Evolutionary conservation across 2,329 filamentous ascomycete species (phyloP), one percentile per base, ranked within the genome.

Genomic region (Colletotrichum trifolii): DNA sequence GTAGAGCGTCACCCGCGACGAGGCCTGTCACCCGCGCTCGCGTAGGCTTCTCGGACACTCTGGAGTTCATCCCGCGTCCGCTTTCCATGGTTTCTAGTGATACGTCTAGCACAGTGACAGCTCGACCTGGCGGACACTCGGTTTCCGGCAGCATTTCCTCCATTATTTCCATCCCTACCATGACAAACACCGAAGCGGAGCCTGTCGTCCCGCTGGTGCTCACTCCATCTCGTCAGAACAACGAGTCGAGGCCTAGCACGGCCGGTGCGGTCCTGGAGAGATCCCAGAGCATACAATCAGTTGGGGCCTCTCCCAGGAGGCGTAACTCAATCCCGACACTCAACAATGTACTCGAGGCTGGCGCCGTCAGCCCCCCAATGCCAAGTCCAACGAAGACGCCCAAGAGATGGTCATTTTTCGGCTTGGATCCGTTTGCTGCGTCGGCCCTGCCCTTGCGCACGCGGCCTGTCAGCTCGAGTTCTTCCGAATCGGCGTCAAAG

Each of bases 61-160:
- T 96, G 35, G 92, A 96, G 75, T 94, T 91, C 68, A 94, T 94
- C 70, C 91, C 91, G 6, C 87, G 93, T 10, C 94, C 94, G 0
- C 79, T 96, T 15, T 97, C 94, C 2, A 82, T 94, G 17, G 89
- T 96, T 12, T 97, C 93, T 1, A 94, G 89, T 17, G 93, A 96
- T 74, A 93, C 92, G 0, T 90, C 93, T 49, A 94, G 90, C 73
- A 96, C 91, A 3, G 80, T 88, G 58, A 93, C 92, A 1, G 84
- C 89, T 15, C 86, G 88, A 34, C 85, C 85, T 4, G 87, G 67
- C 10, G 64, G 88, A 6, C 92, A 95, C 74, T 92, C 90, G 2
- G 84, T 92, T 39, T 91, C 91, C 34, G 91, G 90, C 62, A 96
- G 92, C 76, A 88, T 96, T 50, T 94, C 91, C 5, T 96, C 92